phyloP scores from a whole-genome alignment of 352 stramenopile genomes.

The Phytophthora ramorum region DNA sequence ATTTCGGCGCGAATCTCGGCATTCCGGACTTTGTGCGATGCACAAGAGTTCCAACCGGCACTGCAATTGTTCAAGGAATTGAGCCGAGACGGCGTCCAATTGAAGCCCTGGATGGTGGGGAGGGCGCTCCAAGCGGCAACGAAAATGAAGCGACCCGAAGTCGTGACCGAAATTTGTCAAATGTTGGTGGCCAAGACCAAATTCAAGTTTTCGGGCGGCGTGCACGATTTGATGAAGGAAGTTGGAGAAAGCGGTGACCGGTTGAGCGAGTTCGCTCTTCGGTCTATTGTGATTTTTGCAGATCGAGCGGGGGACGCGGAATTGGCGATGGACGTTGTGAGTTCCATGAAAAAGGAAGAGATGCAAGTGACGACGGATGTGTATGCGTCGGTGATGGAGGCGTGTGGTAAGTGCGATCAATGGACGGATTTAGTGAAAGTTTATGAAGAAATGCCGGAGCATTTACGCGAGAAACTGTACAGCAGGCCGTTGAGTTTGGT shows the following conservation, averaged over 20 bases:
- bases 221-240: constrained; percentile 7
- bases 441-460: constrained; percentile 13
- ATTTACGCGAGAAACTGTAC: constrained; percentile 8
- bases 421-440: constrained; percentile 18
- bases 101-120: constrained; percentile 24
- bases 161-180: constrained; percentile 1
- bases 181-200: constrained; percentile 5
- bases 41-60: background rate
- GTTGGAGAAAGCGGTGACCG: background rate
- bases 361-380: constrained; percentile 7
- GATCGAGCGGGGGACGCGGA: constrained; percentile 12
- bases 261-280: constrained; percentile 17
- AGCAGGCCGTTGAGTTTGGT: constrained; percentile 9
- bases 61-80: constrained; percentile 7
- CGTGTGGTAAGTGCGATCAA: constrained; percentile 11
- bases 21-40: constrained; percentile 9
- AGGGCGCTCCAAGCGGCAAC: constrained; percentile 9
- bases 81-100: background rate
- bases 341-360: constrained; percentile 2
- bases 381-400: constrained; percentile 17
- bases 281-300: constrained; percentile 23
- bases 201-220: background rate
- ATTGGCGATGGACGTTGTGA: constrained; percentile 15
- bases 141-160: constrained; percentile 8
- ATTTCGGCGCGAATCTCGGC: background rate